These are phyloP conservation scores for Cryphonectria parasitica DNA, from an alignment of 2,329 filamentous ascomycete genomes.

Conservation along the genomic window DNA sequence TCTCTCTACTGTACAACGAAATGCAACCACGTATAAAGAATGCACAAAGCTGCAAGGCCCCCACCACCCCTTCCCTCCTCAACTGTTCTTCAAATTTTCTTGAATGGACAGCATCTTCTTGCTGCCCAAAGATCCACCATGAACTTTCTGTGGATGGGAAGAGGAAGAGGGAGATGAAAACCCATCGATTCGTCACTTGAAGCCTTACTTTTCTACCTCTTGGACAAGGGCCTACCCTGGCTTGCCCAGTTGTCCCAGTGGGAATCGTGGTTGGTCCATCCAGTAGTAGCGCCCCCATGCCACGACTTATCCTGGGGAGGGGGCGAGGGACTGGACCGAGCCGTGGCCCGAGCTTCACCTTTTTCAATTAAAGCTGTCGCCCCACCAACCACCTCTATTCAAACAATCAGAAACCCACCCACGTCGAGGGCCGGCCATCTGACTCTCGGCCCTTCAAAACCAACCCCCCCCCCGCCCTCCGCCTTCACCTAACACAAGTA, in stretches of 20 bases:
- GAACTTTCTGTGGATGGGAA: neutral
- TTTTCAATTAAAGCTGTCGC: slow-evolving; percentile 14
- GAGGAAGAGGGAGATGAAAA: neutral
- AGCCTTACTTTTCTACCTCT: slow-evolving; percentile 5
- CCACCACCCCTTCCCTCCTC: neutral
- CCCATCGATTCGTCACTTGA: slow-evolving; percentile 5
- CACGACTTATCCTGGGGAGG: neutral
- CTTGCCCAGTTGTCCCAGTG: neutral
- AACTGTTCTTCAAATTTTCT: too few relatives aligned
- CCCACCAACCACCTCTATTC: slow-evolving; percentile 22
- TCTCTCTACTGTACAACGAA: too few relatives aligned
- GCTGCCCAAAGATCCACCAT: slow-evolving; percentile 11
- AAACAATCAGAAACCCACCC: slow-evolving; percentile 13
- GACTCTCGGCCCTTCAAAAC: neutral
- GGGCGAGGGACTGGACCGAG: neutral
- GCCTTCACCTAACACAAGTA: neutral
- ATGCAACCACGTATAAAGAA: neutral
- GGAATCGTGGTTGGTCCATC: neutral
- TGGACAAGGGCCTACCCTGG: slow-evolving; percentile 11
- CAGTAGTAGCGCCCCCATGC: neutral
- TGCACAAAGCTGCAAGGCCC: neutral
- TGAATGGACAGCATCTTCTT: neutral
- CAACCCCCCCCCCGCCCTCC: neutral
- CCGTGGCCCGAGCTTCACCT: slow-evolving; percentile 4
- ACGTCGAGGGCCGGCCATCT: neutral